These are phyloP conservation scores for Epicoccum nigrum DNA, from an alignment of 2,329 filamentous ascomycete genomes.

Conservation along the genomic window DNA sequence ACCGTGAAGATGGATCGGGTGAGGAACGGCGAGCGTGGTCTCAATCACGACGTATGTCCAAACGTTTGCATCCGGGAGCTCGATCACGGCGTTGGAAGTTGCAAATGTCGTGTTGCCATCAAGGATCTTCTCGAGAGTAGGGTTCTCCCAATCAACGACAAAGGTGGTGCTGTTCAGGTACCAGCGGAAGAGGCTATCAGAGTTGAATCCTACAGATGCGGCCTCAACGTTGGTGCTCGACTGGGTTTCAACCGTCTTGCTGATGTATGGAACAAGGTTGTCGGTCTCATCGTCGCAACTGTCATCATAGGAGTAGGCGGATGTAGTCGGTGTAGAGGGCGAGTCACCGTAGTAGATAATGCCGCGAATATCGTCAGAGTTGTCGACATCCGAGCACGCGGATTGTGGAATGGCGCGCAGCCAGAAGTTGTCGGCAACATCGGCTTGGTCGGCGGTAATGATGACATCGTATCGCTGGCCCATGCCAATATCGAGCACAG, in stretches of 20 bases:
- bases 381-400: conserved; percentile 46
- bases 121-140: conserved; percentile 46
- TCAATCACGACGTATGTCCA: conserved; percentile 52
- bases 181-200: conserved; percentile 50
- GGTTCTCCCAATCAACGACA: conserved; percentile 47
- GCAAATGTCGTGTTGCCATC: conserved; percentile 41
- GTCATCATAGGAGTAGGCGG: conserved; percentile 42
- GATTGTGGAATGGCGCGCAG: conserved; percentile 49
- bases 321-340: conserved; percentile 38
- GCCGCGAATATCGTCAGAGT: conserved; percentile 42
- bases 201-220: conserved; percentile 39
- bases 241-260: conserved; percentile 43
- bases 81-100: conserved; percentile 37
- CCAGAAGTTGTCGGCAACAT: conserved; percentile 42
- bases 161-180: conserved; percentile 50
- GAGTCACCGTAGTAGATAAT: conserved; percentile 48
- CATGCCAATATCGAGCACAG: conserved; percentile 49
- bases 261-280: conserved; percentile 35
- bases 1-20: conserved; percentile 42
- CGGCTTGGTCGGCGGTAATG: conserved; percentile 42
- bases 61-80: conserved; percentile 32
- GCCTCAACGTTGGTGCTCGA: conserved; percentile 34
- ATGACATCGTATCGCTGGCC: conserved; percentile 50
- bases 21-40: conserved; percentile 42
- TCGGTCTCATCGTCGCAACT: conserved; percentile 47